Percentiles rank a stretch among this genome's conserved stretches.
phyloP scores from a whole-genome alignment of 805 yeast genomes.

The Candida vartiovaarae region DNA sequence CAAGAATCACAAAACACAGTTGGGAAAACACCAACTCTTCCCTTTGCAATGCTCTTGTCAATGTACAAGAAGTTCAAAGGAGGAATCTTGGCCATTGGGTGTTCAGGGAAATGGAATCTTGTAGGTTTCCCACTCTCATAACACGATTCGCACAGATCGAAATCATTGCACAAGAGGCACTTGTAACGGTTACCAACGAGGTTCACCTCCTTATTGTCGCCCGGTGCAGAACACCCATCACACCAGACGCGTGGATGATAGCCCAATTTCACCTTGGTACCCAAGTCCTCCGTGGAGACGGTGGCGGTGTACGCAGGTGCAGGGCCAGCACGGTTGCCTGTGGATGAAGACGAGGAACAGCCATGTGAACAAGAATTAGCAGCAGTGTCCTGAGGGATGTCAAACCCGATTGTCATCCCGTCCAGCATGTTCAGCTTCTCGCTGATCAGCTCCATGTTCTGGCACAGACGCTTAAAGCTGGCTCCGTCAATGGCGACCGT shows the following conservation, averaged over 20 bases:
- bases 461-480: background rate
- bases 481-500: background rate
- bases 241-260: constrained; percentile 8
- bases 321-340: background rate
- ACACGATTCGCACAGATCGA: background rate
- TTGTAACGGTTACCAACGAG: constrained; percentile 8
- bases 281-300: no score
- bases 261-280: background rate
- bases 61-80: background rate
- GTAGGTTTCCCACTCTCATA: background rate
- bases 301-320: background rate
- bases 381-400: background rate
- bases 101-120: background rate
- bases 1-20: background rate
- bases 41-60: no score
- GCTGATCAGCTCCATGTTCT: background rate
- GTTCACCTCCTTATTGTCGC: background rate
- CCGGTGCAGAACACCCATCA: constrained; percentile 12
- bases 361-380: background rate
- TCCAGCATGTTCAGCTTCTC: background rate
- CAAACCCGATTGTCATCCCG: no score
- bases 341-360: background rate
- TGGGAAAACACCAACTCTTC: no score
- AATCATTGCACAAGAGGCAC: constrained; percentile 6
- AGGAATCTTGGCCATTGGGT: background rate